Evolutionary conservation across 2,329 filamentous ascomycete species (phyloP).

Genomic region (Coniochaeta sp.): DNA sequence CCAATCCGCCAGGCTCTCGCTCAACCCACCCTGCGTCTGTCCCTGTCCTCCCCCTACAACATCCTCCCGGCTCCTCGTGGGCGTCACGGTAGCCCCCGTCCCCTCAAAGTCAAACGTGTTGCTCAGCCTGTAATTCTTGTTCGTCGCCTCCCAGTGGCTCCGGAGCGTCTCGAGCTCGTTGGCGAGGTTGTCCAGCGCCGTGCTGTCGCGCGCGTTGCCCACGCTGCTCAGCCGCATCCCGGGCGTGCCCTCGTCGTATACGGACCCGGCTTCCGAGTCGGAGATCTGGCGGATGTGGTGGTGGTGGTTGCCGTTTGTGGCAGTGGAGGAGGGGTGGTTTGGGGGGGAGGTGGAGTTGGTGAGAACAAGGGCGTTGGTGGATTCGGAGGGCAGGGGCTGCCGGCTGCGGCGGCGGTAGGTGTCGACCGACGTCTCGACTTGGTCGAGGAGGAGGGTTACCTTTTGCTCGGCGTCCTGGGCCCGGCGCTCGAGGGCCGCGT

Average conservation of each 20-base stretch:
- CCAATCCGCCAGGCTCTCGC: conserved; percentile 72
- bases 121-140: conserved; percentile 88
- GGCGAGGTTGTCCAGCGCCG: conserved; percentile 81
- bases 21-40: conserved; percentile 50
- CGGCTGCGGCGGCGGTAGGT: conserved; percentile 80
- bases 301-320: too few species aligned
- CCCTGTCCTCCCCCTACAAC: conserved; percentile 24
- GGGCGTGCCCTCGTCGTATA: conserved; percentile 44
- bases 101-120: conserved; percentile 83
- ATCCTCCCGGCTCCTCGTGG: too few species aligned
- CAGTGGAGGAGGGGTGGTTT: too few species aligned
- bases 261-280: conserved; percentile 54
- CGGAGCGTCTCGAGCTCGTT: conserved; percentile 86
- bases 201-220: conserved; percentile 50
- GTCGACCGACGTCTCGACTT: conserved; percentile 89
- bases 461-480: conserved; percentile 88
- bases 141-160: conserved; percentile 91
- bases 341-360: too few species aligned
- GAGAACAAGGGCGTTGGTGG: too few species aligned
- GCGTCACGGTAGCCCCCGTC: too few species aligned
- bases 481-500: conserved; percentile 71
- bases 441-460: conserved; percentile 85
- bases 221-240: too few species aligned
- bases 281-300: conserved; percentile 47
- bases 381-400: conserved; percentile 40